Percentiles rank a stretch among this genome's conserved stretches.
Evolutionary conservation across 257 asterid species (phyloP).

Genomic region (Scutellaria galericulata): DNA sequence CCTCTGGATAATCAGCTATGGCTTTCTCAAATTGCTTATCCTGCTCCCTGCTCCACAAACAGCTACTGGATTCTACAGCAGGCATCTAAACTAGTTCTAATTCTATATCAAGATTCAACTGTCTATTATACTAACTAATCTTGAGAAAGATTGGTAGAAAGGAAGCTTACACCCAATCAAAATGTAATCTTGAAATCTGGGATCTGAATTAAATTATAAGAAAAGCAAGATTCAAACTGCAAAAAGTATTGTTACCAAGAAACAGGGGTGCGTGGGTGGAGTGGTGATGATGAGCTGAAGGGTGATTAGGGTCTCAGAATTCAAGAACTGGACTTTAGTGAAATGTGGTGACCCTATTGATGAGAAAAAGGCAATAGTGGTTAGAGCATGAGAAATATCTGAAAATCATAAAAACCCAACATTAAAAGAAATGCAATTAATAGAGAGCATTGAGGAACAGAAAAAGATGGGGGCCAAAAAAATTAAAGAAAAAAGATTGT

Average conservation of each 20-base stretch:
- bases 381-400: constrained; percentile 72
- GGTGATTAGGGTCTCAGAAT: constrained; percentile 39
- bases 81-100: constrained; percentile 59
- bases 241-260: constrained; percentile 41
- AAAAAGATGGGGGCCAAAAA: constrained; percentile 28
- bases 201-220: constrained; percentile 30
- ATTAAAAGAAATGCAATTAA: constrained; percentile 38
- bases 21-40: constrained; percentile 86
- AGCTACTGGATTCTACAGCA: constrained; percentile 60
- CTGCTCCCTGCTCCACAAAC: constrained; percentile 83
- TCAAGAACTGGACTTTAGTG: constrained; percentile 48
- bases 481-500: constrained; percentile 9
- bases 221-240: constrained; percentile 11
- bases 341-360: constrained; percentile 51
- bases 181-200: constrained; percentile 37
- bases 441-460: constrained; percentile 36
- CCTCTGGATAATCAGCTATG: constrained; percentile 73
- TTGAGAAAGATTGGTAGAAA: background rate
- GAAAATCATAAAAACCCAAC: constrained; percentile 52
- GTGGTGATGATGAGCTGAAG: background rate
- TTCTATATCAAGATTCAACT: constrained; percentile 20
- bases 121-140: background rate
- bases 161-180: constrained; percentile 6
- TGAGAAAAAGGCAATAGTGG: constrained; percentile 46
- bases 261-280: constrained; percentile 22